Conservation (phyloP, 345 rosid species). For the thale cress (Arabidopsis thaliana) region TAIR10.1 NC_003074.8:2482001-2482500, state of each 20-base stretch:
- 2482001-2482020: constrained; percentile 84
- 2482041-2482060: constrained; percentile 94
- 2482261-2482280: constrained; percentile 97
- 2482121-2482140: neutral
- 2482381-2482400: constrained; percentile 92
- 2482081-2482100: constrained; percentile 77
- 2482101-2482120: constrained; percentile 7
- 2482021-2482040: constrained; percentile 96
- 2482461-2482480: constrained; percentile 25
- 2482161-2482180: constrained; percentile 6
- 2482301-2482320: neutral
- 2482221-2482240: constrained; percentile 98
- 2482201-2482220: constrained; percentile 98
- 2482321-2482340: neutral
- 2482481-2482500: neutral
- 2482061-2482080: constrained; percentile 98
- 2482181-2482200: constrained; percentile 93
- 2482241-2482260: constrained; percentile 96
- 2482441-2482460: constrained; percentile 91
- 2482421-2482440: constrained; percentile 91
- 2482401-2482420: constrained; percentile 91
- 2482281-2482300: constrained; percentile 33
- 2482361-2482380: constrained; percentile 53
- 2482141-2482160: neutral
- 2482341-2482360: constrained; percentile 13